A percentile compares a stretch with the other conserved stretches of the same genome.
phyloP scores from a whole-genome alignment of 192 early-diverging fungal species.

The Linnemannia schmuckeri region DNA sequence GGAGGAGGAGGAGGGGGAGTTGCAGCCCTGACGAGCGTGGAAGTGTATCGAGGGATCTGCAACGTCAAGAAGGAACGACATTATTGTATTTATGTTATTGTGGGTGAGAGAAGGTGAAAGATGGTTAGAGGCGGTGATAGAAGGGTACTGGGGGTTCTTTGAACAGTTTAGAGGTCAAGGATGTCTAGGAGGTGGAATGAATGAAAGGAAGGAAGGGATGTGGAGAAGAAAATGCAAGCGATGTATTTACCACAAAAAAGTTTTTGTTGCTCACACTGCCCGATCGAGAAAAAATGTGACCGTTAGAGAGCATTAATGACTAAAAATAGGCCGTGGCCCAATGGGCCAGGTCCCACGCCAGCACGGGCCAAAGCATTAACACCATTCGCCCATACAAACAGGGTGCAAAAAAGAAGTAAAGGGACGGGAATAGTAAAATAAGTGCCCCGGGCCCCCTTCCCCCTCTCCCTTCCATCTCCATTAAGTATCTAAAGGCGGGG shows the following conservation, averaged over 20 bases:
- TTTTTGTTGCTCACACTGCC: background rate
- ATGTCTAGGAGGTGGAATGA: background rate
- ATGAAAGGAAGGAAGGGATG: background rate
- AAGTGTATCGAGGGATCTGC: conserved; percentile 54
- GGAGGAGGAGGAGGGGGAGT: background rate
- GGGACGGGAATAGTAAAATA: background rate
- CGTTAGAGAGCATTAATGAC: background rate
- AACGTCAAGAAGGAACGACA: conserved; percentile 51
- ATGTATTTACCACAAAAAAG: background rate
- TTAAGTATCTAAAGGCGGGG: background rate
- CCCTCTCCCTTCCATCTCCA: background rate
- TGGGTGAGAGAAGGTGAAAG: background rate
- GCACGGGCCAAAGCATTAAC: background rate
- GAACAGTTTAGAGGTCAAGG: too few species aligned
- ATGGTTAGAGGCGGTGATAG: background rate
- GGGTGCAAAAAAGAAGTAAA: background rate
- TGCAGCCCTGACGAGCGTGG: conserved; percentile 31
- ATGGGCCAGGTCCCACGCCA: conserved; percentile 6
- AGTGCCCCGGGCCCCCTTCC: background rate
- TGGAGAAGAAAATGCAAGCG: background rate
- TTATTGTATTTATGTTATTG: conserved; percentile 6
- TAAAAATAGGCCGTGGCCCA: background rate
- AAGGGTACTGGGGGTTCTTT: background rate
- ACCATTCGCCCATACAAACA: background rate
- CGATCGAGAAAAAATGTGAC: conserved; percentile 4